Percentiles rank a stretch among this genome's conserved stretches.
These are phyloP conservation scores for Colletotrichum godetiae DNA, from an alignment of 2,329 filamentous ascomycete genomes.

Conservation along the genomic window DNA sequence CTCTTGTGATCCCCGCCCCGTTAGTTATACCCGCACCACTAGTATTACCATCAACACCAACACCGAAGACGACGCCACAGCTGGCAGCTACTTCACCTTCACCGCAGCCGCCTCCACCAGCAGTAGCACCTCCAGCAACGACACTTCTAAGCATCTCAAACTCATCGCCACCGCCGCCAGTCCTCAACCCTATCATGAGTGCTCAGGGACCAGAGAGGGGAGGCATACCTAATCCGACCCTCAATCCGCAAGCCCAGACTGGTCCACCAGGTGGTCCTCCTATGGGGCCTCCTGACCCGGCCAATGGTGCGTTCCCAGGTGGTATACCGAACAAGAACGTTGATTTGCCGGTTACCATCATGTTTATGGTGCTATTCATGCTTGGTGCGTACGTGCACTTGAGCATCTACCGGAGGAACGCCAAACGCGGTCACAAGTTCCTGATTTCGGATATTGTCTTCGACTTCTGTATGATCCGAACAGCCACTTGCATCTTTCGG, in stretches of 20 bases:
- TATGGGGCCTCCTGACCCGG: constrained; percentile 27
- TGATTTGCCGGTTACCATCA: constrained; percentile 40
- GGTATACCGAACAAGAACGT: constrained; percentile 32
- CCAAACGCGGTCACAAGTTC: constrained; percentile 50
- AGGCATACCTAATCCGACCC: not conserved
- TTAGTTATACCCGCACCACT: not conserved
- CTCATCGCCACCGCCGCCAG: not conserved
- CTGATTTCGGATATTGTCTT: constrained; percentile 49
- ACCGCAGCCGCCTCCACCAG: not conserved
- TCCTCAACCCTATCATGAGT: constrained; percentile 6
- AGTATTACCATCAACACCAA: not conserved
- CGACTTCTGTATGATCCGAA: constrained; percentile 50
- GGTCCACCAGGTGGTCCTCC: constrained; percentile 2
- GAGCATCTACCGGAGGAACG: constrained; percentile 42
- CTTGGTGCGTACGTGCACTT: constrained; percentile 40
- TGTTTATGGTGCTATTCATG: constrained; percentile 41
- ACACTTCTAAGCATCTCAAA: not conserved
- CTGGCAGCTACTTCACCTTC: constrained; percentile 8
- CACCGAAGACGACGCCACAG: not conserved
- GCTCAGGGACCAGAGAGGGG: not conserved
- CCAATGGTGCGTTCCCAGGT: constrained; percentile 23
- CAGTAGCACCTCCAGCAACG: not conserved
- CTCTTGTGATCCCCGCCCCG: not conserved
- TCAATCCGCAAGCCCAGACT: constrained; percentile 7
- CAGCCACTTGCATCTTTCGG: constrained; percentile 47